A percentile compares a stretch with the other conserved stretches of the same genome.
phyloP scores from a whole-genome alignment of 495 filamentous ascomycete species.

The Annulohypoxylon moriforme region DNA sequence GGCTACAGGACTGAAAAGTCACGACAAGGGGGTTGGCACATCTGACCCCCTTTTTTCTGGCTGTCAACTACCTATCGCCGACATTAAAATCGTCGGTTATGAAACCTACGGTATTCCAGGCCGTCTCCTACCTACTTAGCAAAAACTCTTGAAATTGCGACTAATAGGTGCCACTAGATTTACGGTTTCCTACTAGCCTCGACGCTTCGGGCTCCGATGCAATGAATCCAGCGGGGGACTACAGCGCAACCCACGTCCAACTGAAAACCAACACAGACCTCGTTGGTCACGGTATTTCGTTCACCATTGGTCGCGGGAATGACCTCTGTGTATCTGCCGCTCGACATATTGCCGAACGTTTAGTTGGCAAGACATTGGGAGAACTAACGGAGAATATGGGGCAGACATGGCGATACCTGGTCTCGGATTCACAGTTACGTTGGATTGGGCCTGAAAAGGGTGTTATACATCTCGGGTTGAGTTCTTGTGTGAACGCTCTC shows the following conservation, averaged over 20 bases:
- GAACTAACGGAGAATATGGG: constrained; percentile 50
- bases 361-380: constrained; percentile 65
- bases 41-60: too few species aligned
- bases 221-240: constrained; percentile 95
- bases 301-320: constrained; percentile 96
- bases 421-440: constrained; percentile 67
- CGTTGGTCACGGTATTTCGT: background rate
- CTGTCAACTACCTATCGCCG: too few species aligned
- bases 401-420: constrained; percentile 88
- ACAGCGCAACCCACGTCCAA: constrained; percentile 69
- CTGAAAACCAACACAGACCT: constrained; percentile 15
- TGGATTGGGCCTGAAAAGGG: constrained; percentile 98
- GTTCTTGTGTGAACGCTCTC: constrained; percentile 77
- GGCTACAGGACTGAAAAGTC: too few species aligned
- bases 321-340: constrained; percentile 90
- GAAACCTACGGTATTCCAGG: background rate
- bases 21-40: too few species aligned
- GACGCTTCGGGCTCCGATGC: constrained; percentile 96
- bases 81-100: background rate
- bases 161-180: constrained; percentile 59
- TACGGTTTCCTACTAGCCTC: constrained; percentile 92
- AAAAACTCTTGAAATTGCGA: background rate
- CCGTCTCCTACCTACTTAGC: background rate
- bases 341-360: constrained; percentile 75
- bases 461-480: constrained; percentile 90